A percentile compares a stretch with the other conserved stretches of the same genome.
phyloP scores from a whole-genome alignment of 345 rosid species.

The Clausena lansium region DNA sequence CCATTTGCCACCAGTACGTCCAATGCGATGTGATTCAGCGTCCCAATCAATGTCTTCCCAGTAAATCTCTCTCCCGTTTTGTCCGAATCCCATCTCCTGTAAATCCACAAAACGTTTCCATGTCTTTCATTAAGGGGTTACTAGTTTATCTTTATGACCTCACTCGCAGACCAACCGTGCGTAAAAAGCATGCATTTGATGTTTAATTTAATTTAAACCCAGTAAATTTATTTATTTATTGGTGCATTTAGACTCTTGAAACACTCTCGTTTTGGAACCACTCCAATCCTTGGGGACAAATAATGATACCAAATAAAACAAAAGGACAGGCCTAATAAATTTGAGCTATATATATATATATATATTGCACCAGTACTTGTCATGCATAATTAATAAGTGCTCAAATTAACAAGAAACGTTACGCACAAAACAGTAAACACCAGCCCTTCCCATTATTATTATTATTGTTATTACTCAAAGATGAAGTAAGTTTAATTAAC shows the following conservation, averaged over 20 bases:
- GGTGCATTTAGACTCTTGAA: neutral
- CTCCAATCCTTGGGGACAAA: neutral
- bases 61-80: conserved; percentile 39
- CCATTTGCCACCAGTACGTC: conserved; percentile 58
- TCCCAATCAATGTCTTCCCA: conserved; percentile 37
- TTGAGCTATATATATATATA: too few species aligned
- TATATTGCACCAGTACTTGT: too few species aligned
- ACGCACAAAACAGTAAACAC: too few species aligned
- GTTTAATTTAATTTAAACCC: neutral
- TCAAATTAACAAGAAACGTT: too few species aligned
- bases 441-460: too few species aligned
- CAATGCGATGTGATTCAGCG: conserved; percentile 58
- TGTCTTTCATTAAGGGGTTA: too few species aligned
- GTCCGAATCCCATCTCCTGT: conserved; percentile 35
- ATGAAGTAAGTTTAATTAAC: too few species aligned
- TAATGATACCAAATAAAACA: too few species aligned
- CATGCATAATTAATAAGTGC: too few species aligned
- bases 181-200: neutral
- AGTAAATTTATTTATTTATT: neutral
- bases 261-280: neutral
- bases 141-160: neutral
- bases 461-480: too few species aligned
- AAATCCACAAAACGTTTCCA: neutral
- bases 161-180: neutral
- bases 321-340: too few species aligned